Evolutionary conservation across 208 protist genomes (phyloP).

Genomic region (Leishmania mexicana): DNA sequence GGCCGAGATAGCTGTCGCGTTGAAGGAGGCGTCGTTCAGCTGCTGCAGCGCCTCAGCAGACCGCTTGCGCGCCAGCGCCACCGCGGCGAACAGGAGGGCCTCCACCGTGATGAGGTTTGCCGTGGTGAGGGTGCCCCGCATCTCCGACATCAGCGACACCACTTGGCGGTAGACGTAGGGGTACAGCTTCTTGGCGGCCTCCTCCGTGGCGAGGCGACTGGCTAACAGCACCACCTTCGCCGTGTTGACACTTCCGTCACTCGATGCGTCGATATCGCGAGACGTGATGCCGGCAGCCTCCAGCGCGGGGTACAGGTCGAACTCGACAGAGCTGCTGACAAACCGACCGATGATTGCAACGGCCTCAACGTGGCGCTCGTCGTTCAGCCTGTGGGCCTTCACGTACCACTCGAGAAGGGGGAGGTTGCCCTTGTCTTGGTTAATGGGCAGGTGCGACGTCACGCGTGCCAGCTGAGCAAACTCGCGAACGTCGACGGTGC

Average conservation of each 20-base stretch:
- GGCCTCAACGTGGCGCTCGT: conserved; percentile 59
- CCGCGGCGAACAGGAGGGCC: conserved; percentile 69
- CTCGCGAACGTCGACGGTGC: conserved; percentile 71
- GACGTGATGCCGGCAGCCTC: conserved; percentile 49
- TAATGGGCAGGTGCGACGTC: conserved; percentile 60
- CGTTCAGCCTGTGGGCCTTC: conserved; percentile 38
- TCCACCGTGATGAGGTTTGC: conserved; percentile 73
- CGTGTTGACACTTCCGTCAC: conserved; percentile 42
- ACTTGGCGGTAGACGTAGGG: conserved; percentile 37
- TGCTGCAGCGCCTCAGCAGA: conserved; percentile 59
- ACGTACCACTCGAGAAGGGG: conserved; percentile 73
- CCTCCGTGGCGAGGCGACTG: conserved; percentile 53
- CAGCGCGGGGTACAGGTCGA: conserved; percentile 53
- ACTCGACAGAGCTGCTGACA: conserved; percentile 34
- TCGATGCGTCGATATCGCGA: conserved; percentile 12
- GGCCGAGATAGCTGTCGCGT: conserved; percentile 36
- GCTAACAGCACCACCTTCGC: conserved; percentile 63
- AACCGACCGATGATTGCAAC: conserved; percentile 59
- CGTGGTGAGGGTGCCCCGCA: conserved; percentile 34
- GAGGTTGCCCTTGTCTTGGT: conserved; percentile 51
- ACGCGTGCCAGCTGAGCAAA: conserved; percentile 71
- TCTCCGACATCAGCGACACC: conserved; percentile 22
- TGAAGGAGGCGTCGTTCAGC: conserved; percentile 70
- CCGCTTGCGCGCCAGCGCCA: conserved; percentile 56
- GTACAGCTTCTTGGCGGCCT: conserved; percentile 59